phyloP scores from a whole-genome alignment of 257 asterid genomes.

The Ophiorrhiza pumila region DNA sequence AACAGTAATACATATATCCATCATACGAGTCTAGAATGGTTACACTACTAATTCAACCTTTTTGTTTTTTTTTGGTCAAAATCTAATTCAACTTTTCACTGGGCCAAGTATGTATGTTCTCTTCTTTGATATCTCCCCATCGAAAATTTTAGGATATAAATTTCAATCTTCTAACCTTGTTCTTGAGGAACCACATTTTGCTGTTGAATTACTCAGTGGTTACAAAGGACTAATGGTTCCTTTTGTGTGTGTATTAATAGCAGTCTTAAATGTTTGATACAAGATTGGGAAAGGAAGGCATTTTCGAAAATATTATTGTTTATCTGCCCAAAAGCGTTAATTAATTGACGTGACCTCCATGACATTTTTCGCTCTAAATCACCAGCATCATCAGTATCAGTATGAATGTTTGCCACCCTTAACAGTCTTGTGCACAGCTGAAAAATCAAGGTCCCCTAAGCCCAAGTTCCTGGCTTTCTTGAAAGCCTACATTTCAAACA shows the following conservation, averaged over 20 bases:
- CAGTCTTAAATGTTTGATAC: background rate
- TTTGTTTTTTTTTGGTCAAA: no score
- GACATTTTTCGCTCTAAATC: background rate
- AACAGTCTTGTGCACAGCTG: slow-evolving; percentile 74
- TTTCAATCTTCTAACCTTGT: no score
- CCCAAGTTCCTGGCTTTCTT: slow-evolving; percentile 87
- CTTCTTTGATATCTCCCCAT: no score
- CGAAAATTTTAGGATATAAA: no score
- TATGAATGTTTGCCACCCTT: slow-evolving; percentile 30
- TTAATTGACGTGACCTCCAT: no score
- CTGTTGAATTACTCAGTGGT: no score
- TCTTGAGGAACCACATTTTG: no score
- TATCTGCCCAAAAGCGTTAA: background rate
- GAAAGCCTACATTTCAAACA: slow-evolving; percentile 55
- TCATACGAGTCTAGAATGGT: no score
- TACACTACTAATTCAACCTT: no score
- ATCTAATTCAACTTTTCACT: no score
- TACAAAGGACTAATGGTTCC: background rate
- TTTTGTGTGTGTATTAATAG: background rate
- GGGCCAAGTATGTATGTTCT: no score
- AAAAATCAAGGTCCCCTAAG: slow-evolving; percentile 81
- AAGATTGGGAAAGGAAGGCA: background rate
- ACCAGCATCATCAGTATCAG: background rate
- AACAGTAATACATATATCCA: no score
- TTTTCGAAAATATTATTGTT: background rate